Conservation (phyloP, 2,329 filamentous ascomycete species). For the Aspergillus pseudoviridinutans region DNA sequence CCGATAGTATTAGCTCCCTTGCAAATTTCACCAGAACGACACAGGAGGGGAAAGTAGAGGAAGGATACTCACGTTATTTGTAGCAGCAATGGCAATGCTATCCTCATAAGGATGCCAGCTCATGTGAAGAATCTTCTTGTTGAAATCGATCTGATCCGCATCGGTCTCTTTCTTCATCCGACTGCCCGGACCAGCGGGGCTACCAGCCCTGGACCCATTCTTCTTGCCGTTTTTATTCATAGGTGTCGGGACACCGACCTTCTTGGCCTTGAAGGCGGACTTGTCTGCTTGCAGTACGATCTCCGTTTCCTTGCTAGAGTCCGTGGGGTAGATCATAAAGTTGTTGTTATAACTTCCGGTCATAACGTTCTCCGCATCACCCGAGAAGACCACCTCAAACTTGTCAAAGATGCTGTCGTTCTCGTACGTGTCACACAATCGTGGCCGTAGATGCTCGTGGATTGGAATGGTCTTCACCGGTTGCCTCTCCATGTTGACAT, state of each 20-base stretch:
- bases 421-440: slow-evolving; percentile 96
- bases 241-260: slow-evolving; percentile 94
- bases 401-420: slow-evolving; percentile 99
- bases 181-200: slow-evolving; percentile 81
- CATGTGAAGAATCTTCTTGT: slow-evolving; percentile 99
- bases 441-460: slow-evolving; percentile 90
- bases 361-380: slow-evolving; percentile 98
- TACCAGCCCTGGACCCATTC: slow-evolving; percentile 79
- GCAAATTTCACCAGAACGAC: not conserved
- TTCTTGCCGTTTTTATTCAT: slow-evolving; percentile 93
- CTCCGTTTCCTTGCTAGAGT: slow-evolving; percentile 93
- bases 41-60: not conserved
- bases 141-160: slow-evolving; percentile 98
- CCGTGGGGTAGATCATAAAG: slow-evolving; percentile 99
- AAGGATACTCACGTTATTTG: slow-evolving; percentile 81
- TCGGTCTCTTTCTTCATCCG: slow-evolving; percentile 99
- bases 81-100: slow-evolving; percentile 98
- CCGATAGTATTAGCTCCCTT: slow-evolving; percentile 13
- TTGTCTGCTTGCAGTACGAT: slow-evolving; percentile 98
- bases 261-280: slow-evolving; percentile 99
- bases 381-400: slow-evolving; percentile 98
- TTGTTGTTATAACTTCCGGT: slow-evolving; percentile 99
- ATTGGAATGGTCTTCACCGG: slow-evolving; percentile 98
- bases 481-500: slow-evolving; percentile 97
- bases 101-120: slow-evolving; percentile 99